Percentiles rank a stretch among this genome's conserved stretches.
Conservation (phyloP, 2,329 filamentous ascomycete species). For the Phyllosticta capitalensis region DNA sequence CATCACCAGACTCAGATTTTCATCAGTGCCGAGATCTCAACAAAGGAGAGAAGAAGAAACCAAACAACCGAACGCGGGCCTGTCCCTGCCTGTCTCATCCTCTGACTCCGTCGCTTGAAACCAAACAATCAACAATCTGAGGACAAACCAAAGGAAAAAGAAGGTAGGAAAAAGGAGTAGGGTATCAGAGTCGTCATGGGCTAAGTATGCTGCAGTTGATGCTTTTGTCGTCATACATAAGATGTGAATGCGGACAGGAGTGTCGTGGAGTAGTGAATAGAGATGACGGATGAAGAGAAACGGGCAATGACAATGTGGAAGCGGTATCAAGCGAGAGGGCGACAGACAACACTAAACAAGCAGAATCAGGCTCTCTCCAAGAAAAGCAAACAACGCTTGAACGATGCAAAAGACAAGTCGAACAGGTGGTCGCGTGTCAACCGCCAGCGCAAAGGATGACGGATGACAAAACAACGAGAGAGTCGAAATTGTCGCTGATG, state of each 20-base stretch:
- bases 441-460: not conserved
- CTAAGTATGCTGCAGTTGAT: not conserved
- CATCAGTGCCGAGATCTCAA: not conserved
- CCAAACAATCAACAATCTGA: not conserved
- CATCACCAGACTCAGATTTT: not conserved
- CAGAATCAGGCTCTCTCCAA: not conserved
- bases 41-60: not conserved
- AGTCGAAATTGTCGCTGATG: not conserved
- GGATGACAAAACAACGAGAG: not conserved
- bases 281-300: not conserved
- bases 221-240: not conserved
- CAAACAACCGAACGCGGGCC: not conserved
- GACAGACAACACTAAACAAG: not conserved
- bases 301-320: too few relatives aligned
- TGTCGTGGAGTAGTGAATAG: not conserved
- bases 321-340: not conserved
- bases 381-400: not conserved
- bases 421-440: not conserved
- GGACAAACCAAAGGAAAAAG: not conserved
- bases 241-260: not conserved
- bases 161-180: not conserved
- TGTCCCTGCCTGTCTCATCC: not conserved
- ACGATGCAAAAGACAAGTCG: not conserved
- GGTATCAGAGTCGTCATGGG: not conserved
- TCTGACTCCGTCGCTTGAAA: not conserved